Evolutionary conservation across 257 asterid species (phyloP).

Genomic region (Plantago major): DNA sequence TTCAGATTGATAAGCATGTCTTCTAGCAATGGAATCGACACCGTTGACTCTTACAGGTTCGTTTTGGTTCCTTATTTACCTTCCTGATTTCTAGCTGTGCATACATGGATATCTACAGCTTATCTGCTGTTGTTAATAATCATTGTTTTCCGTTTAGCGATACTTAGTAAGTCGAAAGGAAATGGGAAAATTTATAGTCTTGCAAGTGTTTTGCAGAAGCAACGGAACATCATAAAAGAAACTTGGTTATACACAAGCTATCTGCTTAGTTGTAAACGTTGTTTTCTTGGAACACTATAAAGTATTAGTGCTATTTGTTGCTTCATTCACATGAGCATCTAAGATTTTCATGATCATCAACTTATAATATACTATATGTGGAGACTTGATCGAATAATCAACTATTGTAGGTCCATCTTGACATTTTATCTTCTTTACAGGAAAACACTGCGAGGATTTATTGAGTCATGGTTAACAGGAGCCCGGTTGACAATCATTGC

Average conservation of each 20-base stretch:
- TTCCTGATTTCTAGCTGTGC: background rate
- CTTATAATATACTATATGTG: background rate
- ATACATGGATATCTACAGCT: background rate
- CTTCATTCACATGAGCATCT: background rate
- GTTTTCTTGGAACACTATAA: too few relatives aligned
- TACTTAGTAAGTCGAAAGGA: too few relatives aligned
- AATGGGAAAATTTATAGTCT: too few relatives aligned
- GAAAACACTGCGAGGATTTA: constrained; percentile 85
- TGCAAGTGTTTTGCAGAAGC: too few relatives aligned
- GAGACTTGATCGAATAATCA: constrained; percentile 1
- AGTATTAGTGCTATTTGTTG: too few relatives aligned
- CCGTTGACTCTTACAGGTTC: background rate
- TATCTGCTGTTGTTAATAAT: background rate
- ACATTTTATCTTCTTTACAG: constrained; percentile 41
- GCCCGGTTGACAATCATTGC: constrained; percentile 92
- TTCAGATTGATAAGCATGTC: background rate
- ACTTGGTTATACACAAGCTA: too few relatives aligned
- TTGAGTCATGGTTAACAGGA: constrained; percentile 88
- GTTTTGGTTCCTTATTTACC: background rate
- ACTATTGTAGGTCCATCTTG: constrained; percentile 1
- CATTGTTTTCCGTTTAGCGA: background rate
- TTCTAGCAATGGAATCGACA: background rate
- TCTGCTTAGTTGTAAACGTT: too few relatives aligned
- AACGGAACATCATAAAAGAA: too few relatives aligned
- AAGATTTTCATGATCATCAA: background rate